Percentiles rank a stretch among this genome's conserved stretches.
Evolutionary conservation across 495 filamentous ascomycete genomes (phyloP).

Genomic region (Neurospora sp.): DNA sequence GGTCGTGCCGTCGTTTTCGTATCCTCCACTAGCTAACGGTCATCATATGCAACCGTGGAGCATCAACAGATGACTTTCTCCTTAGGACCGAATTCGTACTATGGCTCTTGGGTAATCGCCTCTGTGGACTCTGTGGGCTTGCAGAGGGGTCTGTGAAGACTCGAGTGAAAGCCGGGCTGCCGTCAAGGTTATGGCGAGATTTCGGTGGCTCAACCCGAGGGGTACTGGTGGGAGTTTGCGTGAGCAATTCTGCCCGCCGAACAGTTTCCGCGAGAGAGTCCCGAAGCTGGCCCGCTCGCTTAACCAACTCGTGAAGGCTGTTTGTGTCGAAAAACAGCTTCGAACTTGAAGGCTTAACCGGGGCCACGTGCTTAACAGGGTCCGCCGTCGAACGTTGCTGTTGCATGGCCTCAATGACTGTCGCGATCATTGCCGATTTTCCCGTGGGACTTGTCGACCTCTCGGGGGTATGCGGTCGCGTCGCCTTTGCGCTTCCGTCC

Average conservation of each 20-base stretch:
- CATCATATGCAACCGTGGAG: slow-evolving; percentile 59
- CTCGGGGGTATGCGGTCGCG: slow-evolving; percentile 32
- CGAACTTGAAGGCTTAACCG: slow-evolving; percentile 42
- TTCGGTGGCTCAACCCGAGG: slow-evolving; percentile 25
- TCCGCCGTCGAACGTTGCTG: slow-evolving; percentile 42
- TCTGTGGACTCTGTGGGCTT: slow-evolving; percentile 28
- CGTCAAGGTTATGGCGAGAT: slow-evolving; percentile 31
- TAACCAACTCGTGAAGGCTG: slow-evolving; percentile 76
- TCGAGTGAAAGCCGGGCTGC: slow-evolving; percentile 51
- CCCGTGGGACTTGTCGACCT: slow-evolving; percentile 18
- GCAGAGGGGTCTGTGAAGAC: slow-evolving; percentile 49
- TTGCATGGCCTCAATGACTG: slow-evolving; percentile 74
- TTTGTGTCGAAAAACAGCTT: slow-evolving; percentile 90
- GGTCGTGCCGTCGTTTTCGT: neutral
- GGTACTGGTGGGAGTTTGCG: slow-evolving; percentile 48
- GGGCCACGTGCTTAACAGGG: slow-evolving; percentile 34
- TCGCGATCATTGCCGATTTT: slow-evolving; percentile 53
- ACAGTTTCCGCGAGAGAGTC: slow-evolving; percentile 65
- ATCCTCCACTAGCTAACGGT: slow-evolving; percentile 42
- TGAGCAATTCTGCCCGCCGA: slow-evolving; percentile 65
- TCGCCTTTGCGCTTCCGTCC: slow-evolving; percentile 17
- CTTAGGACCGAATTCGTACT: slow-evolving; percentile 42
- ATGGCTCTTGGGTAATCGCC: slow-evolving; percentile 38
- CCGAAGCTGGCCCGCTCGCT: slow-evolving; percentile 67
- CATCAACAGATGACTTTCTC: slow-evolving; percentile 33